Conservation (phyloP, 1,284 basidiomycete species). For the Trametes pubescens region DNA sequence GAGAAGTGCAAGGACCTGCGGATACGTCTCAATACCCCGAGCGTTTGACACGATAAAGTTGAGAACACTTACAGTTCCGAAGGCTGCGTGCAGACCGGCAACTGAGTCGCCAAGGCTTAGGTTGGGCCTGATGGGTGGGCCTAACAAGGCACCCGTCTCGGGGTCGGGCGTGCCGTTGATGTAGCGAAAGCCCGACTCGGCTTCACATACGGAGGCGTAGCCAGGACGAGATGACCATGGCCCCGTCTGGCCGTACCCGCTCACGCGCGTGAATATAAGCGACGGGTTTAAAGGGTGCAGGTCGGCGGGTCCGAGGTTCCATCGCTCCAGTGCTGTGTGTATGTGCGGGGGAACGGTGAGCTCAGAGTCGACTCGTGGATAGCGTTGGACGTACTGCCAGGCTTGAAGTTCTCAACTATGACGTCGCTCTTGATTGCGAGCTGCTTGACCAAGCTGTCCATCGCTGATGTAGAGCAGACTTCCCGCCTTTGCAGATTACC, state of each 20-base stretch:
- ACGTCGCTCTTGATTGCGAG: conserved; percentile 71
- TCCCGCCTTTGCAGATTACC: conserved; percentile 32
- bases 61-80: conserved; percentile 62
- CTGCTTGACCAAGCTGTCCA: conserved; percentile 61
- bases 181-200: conserved; percentile 75
- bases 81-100: conserved; percentile 74
- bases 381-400: conserved; percentile 60
- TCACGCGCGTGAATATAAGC: conserved; percentile 76
- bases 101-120: conserved; percentile 76
- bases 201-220: conserved; percentile 78
- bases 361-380: not conserved
- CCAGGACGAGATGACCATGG: conserved; percentile 75
- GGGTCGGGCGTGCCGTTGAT: conserved; percentile 72
- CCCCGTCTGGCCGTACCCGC: conserved; percentile 77
- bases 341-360: conserved; percentile 2
- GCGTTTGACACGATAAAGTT: not conserved
- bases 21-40: not conserved
- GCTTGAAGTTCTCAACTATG: conserved; percentile 75
- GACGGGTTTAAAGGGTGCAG: conserved; percentile 65
- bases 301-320: conserved; percentile 65
- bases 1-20: conserved; percentile 76
- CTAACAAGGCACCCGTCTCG: conserved; percentile 58
- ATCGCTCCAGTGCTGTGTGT: conserved; percentile 67
- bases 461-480: not conserved
- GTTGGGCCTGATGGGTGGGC: conserved; percentile 73